Conservation (phyloP, 2,329 filamentous ascomycete species). For the Apiospora kogelbergensis region DNA sequence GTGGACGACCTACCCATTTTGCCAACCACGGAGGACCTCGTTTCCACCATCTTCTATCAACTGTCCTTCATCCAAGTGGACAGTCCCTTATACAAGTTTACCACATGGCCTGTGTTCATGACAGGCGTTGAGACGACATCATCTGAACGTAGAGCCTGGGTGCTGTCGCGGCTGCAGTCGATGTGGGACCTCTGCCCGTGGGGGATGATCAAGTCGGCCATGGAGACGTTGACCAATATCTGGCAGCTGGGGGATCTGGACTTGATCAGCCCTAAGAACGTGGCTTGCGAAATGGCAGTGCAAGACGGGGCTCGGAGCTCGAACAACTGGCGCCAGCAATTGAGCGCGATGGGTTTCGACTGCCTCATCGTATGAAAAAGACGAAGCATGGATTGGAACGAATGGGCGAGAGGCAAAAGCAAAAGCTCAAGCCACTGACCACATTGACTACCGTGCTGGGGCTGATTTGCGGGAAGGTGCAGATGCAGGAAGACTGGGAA, state of each 20-base stretch:
- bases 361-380: slow-evolving; percentile 43
- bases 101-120: slow-evolving; percentile 60
- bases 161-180: slow-evolving; percentile 45
- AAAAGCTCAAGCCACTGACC: background rate
- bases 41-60: slow-evolving; percentile 50
- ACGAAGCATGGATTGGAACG: background rate
- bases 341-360: slow-evolving; percentile 44
- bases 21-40: slow-evolving; percentile 44
- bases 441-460: background rate
- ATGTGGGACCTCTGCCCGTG: slow-evolving; percentile 48
- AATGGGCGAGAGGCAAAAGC: background rate
- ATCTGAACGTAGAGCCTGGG: slow-evolving; percentile 47
- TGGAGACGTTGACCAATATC: slow-evolving; percentile 48
- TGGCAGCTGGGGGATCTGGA: slow-evolving; percentile 43
- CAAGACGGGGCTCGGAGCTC: background rate
- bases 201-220: slow-evolving; percentile 51
- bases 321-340: slow-evolving; percentile 39
- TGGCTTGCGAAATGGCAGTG: background rate
- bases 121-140: slow-evolving; percentile 55
- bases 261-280: slow-evolving; percentile 16
- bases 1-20: slow-evolving; percentile 28
- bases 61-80: slow-evolving; percentile 46
- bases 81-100: slow-evolving; percentile 58
- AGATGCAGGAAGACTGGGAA: background rate
- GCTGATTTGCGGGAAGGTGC: background rate